Evolutionary conservation across 129 eudicot species (phyloP).

Genomic region (Kitagawia praeruptora): DNA sequence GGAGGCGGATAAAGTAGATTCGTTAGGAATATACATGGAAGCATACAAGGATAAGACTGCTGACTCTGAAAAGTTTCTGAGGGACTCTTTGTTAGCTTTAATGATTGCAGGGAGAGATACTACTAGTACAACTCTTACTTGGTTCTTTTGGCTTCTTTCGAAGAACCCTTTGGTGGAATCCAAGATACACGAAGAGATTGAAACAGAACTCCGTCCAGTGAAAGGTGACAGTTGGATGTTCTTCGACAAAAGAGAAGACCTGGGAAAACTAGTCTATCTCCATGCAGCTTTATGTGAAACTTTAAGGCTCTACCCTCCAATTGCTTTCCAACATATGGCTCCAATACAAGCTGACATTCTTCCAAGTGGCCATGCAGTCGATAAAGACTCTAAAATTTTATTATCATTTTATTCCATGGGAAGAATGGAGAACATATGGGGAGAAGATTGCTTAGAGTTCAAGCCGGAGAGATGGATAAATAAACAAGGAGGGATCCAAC

Average conservation of each 20-base stretch:
- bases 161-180: background rate
- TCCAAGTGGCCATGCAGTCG: constrained; percentile 45
- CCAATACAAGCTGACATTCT: constrained; percentile 33
- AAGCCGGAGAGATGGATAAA: constrained; percentile 29
- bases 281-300: constrained; percentile 56
- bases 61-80: background rate
- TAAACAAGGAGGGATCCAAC: constrained; percentile 28
- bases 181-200: background rate
- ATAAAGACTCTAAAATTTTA: constrained; percentile 17
- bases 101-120: constrained; percentile 26
- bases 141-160: constrained; percentile 23
- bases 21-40: background rate
- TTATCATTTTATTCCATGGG: constrained; percentile 40
- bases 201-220: background rate
- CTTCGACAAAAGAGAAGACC: background rate
- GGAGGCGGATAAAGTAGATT: background rate
- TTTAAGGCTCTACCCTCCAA: constrained; percentile 47
- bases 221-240: background rate
- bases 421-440: constrained; percentile 53
- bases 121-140: constrained; percentile 10
- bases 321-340: constrained; percentile 39
- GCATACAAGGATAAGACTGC: constrained; percentile 1
- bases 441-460: constrained; percentile 39
- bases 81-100: constrained; percentile 16
- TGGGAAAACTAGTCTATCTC: constrained; percentile 30